These are phyloP conservation scores for Aspergillus puulaauensis DNA, from an alignment of 2,329 filamentous ascomycete genomes.

Conservation along the genomic window DNA sequence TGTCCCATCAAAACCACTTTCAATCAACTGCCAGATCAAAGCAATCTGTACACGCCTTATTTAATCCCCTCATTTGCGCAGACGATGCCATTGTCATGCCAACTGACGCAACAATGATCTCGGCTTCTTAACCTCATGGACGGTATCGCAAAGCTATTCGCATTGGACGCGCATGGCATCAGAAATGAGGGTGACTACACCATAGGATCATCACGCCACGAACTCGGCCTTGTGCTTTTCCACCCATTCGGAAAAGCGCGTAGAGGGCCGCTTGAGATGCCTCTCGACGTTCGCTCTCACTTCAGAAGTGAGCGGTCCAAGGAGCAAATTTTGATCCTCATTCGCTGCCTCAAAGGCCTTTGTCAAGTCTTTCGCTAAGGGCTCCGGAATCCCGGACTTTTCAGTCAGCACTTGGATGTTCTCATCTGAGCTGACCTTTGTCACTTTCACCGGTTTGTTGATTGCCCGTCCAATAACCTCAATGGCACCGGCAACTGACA, in stretches of 20 bases:
- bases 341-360: neutral
- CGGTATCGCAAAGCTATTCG: neutral
- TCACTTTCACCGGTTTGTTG: constrained; percentile 7
- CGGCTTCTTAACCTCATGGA: neutral
- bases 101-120: neutral
- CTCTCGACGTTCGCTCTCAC: constrained; percentile 32
- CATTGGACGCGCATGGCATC: neutral
- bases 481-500: constrained; percentile 6
- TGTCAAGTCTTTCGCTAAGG: constrained; percentile 12
- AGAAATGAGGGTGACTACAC: neutral
- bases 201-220: constrained; percentile 1
- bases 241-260: constrained; percentile 35
- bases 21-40: neutral
- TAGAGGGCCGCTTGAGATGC: constrained; percentile 30
- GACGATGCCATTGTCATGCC: neutral
- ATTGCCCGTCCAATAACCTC: constrained; percentile 10
- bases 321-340: neutral
- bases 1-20: too few species aligned
- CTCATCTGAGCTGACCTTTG: constrained; percentile 5
- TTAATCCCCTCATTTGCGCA: neutral
- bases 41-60: neutral
- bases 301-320: neutral
- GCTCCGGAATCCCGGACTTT: constrained; percentile 15
- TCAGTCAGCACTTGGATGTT: constrained; percentile 14
- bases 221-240: constrained; percentile 29